Percentiles rank a stretch among this genome's conserved stretches.
These are phyloP conservation scores for Cryoendolithus antarcticus DNA, from an alignment of 2,329 filamentous ascomycete species.

Conservation along the genomic window DNA sequence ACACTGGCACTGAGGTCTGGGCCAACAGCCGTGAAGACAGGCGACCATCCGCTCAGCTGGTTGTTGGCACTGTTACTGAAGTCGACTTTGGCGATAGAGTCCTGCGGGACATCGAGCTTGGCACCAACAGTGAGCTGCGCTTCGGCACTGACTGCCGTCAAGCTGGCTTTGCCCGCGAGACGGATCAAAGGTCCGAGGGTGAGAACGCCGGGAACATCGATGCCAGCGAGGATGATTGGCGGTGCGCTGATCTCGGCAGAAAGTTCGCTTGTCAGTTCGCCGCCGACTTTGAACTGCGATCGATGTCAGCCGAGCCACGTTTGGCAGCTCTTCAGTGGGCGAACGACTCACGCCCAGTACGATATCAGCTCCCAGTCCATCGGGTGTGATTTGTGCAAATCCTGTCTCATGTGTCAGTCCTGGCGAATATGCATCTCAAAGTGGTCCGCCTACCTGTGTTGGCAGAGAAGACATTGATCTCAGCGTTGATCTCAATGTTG, in stretches of 20 bases:
- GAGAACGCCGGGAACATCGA: not conserved
- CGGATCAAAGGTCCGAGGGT: not conserved
- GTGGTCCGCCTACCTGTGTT: not conserved
- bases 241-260: conserved; percentile 1
- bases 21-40: not conserved
- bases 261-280: not conserved
- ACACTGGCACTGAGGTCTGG: not conserved
- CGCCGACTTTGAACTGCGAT: not conserved
- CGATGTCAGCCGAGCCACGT: not conserved
- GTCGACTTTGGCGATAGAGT: not conserved
- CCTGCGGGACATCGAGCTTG: not conserved
- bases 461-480: not conserved
- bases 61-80: conserved; percentile 1
- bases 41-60: not conserved
- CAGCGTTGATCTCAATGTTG: not conserved
- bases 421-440: no score
- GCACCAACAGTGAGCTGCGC: not conserved
- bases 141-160: not conserved
- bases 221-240: not conserved
- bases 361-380: not conserved
- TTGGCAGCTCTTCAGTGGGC: not conserved
- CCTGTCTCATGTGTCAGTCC: not conserved
- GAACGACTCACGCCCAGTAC: not conserved
- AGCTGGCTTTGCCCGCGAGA: not conserved
- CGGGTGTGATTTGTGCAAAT: not conserved